Base-by-base conservation (phyloP, 23 red algal species). In the Gracilaria caudata region DNA sequence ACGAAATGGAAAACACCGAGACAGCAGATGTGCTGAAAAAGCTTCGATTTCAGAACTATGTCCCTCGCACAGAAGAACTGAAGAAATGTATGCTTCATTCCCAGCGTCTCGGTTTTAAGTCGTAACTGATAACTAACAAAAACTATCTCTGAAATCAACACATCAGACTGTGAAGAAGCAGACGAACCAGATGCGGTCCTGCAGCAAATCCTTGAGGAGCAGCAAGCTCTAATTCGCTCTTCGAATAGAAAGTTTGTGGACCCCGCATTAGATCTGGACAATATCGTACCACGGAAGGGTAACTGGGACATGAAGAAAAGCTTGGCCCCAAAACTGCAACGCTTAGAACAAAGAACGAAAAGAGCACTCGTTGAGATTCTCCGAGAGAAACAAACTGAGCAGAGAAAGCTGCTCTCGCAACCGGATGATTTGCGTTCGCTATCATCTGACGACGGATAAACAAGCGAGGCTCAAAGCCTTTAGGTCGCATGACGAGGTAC, bases 291-390 rank as follows among this genome's bases (percentile, higher is more conserved):
- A 2, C 47, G 68, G 29, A 91, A 91, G 54, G 78, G 61, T 4
- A 91, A 82, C 41, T 82, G 77, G 78, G 87, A 91, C 45, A 73
- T 91, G 64, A 82, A 91, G 77, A 71, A 63, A 21, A 66, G 51
- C 38, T 51, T 91, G 7, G 45, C 58, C 0, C 77, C 76, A 23
- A 91, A 82, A 60, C 77, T 91, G 5, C 53, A 91, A 41, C 63
- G 77, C 17, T 61, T 91, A 21, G 87, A 91, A 60, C 47, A 82
- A 30, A 56, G 87, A 66, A 91, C 87, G 9, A 59, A 91, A 30
- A 51, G 77, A 10, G 63, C 87, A 33, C 43, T 91, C 11, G 26
- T 73, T 35, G 75, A 68, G 34, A 23, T 91, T 16, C 73, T 65
- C 38, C 39, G 51, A 24, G 41, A 68, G 58, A 77, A 78, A 34